A percentile compares a stretch with the other conserved stretches of the same genome.
phyloP scores from a whole-genome alignment of 169 alveolate genomes.

The Eimeria brunetti region DNA sequence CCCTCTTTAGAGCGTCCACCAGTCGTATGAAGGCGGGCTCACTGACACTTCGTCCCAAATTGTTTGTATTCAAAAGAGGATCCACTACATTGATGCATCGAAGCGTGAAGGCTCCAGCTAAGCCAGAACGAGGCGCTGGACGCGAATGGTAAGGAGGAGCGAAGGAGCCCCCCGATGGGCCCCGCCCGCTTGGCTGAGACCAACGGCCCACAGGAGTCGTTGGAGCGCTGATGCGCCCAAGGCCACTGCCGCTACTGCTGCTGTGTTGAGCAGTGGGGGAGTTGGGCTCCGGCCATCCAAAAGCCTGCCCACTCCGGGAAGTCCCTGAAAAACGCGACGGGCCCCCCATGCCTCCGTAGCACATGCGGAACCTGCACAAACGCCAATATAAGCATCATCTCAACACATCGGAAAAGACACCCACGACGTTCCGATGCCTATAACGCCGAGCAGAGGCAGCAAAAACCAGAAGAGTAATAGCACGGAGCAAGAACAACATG shows the following conservation, averaged over 20 bases:
- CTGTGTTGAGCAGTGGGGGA: slow-evolving; percentile 49
- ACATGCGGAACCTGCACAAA: slow-evolving; percentile 48
- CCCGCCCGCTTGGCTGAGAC: slow-evolving; percentile 45
- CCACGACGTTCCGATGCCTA: neutral
- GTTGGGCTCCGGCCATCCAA: slow-evolving; percentile 3
- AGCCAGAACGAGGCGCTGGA: slow-evolving; percentile 58
- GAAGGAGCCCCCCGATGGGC: neutral
- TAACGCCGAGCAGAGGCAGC: neutral
- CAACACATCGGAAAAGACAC: no score
- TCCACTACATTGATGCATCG: slow-evolving; percentile 81
- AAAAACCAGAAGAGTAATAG: neutral
- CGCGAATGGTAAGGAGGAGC: slow-evolving; percentile 2
- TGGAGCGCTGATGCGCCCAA: slow-evolving; percentile 49
- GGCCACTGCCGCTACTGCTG: slow-evolving; percentile 64
- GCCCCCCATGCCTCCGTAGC: slow-evolving; percentile 76
- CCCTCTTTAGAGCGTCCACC: slow-evolving; percentile 73
- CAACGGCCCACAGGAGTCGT: slow-evolving; percentile 39
- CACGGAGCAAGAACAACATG: neutral
- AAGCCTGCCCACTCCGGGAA: slow-evolving; percentile 59
- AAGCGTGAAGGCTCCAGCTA: slow-evolving; percentile 64
- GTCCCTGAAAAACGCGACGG: slow-evolving; percentile 36
- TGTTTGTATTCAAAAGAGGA: slow-evolving; percentile 77
- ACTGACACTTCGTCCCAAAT: slow-evolving; percentile 79
- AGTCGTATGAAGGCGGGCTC: slow-evolving; percentile 77
- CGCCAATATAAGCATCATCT: neutral